Conservation (phyloP, 225 moss, liverwort and hornwort species). For the Polytrichum commune region DNA sequence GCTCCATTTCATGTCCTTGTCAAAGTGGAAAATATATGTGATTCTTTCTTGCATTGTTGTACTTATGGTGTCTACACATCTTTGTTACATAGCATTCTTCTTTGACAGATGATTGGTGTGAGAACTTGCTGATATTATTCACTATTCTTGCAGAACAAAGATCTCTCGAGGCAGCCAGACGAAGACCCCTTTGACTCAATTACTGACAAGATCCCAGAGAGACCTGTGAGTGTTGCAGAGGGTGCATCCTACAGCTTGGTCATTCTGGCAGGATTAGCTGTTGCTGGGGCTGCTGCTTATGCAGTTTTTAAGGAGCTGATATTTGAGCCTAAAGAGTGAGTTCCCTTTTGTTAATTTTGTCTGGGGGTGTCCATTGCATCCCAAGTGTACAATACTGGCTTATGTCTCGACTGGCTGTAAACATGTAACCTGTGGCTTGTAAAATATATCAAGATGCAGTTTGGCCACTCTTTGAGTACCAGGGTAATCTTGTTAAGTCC, state of each 20-base stretch:
- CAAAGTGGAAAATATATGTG: neutral
- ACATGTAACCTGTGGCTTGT: too few relatives aligned
- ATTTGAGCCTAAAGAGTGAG: constrained; percentile 93
- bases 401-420: too few relatives aligned
- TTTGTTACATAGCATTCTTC: too few relatives aligned
- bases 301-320: constrained; percentile 89
- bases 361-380: neutral
- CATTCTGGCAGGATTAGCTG: constrained; percentile 82
- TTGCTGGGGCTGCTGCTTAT: constrained; percentile 90
- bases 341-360: neutral
- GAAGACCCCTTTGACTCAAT: constrained; percentile 93
- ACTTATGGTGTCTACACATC: neutral
- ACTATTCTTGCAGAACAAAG: constrained; percentile 38
- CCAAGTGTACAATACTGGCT: too few relatives aligned
- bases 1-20: neutral
- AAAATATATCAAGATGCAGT: neutral
- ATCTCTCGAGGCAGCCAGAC: constrained; percentile 42
- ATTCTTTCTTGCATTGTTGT: neutral
- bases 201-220: constrained; percentile 96
- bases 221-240: constrained; percentile 88
- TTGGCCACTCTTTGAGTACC: too few relatives aligned
- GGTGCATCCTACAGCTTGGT: constrained; percentile 91
- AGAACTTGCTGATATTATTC: constrained; percentile 4
- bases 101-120: too few relatives aligned
- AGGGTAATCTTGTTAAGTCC: too few relatives aligned